These are phyloP conservation scores for Exophiala sideris DNA, from an alignment of 2,329 filamentous ascomycete species.

Conservation along the genomic window DNA sequence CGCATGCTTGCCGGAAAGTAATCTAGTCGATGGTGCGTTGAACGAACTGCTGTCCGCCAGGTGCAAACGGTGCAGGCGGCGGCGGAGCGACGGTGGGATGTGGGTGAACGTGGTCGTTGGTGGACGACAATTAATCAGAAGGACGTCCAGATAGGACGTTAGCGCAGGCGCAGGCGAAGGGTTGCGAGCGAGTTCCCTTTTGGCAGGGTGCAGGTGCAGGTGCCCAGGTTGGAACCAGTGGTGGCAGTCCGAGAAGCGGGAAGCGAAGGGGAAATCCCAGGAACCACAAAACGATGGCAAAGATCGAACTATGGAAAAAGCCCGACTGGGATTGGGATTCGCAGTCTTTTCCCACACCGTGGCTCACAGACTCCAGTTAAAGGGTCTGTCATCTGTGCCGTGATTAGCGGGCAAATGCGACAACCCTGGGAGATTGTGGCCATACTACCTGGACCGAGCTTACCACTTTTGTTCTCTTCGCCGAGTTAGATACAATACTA, in stretches of 20 bases:
- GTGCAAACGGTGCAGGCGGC: neutral
- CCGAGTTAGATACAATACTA: neutral
- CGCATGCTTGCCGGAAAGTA: constrained; percentile 14
- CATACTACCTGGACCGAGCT: neutral
- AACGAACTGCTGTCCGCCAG: neutral
- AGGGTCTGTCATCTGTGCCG: neutral
- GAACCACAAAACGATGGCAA: too few relatives aligned
- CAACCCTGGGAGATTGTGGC: neutral
- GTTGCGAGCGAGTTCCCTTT: neutral
- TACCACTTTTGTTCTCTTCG: neutral
- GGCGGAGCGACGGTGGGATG: neutral
- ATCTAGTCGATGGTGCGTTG: neutral
- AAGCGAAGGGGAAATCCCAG: too few relatives aligned
- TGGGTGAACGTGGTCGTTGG: neutral
- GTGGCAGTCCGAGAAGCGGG: too few relatives aligned
- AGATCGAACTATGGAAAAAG: too few relatives aligned
- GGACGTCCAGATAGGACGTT: neutral
- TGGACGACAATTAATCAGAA: neutral
- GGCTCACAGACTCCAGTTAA: too few relatives aligned
- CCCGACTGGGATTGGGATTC: too few relatives aligned
- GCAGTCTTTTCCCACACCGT: neutral
- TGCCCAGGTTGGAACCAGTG: too few relatives aligned
- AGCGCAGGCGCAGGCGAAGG: neutral
- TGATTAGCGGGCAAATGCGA: constrained; percentile 2
- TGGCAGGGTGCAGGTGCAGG: too few relatives aligned